Conservation (phyloP, 2,329 filamentous ascomycete genomes). For the Fusarium napiforme region DNA sequence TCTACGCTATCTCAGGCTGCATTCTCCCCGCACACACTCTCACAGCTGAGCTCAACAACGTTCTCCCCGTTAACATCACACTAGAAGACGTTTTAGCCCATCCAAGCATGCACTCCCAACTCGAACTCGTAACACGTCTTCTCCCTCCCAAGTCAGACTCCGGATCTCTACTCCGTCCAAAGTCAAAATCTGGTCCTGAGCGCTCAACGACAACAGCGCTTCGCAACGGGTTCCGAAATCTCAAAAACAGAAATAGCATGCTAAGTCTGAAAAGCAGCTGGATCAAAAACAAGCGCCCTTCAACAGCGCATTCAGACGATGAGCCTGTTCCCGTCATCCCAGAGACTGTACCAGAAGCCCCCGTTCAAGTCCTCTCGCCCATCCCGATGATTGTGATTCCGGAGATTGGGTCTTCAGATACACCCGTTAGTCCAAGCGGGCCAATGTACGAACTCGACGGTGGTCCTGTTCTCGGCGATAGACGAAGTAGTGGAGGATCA, state of each 20-base stretch:
- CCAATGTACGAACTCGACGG: conserved; percentile 10
- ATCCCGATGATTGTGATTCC: background rate
- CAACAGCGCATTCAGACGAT: background rate
- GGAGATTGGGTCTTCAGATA: conserved; percentile 8
- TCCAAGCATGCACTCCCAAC: conserved; percentile 61
- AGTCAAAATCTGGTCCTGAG: conserved; percentile 2
- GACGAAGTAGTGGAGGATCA: conserved; percentile 30
- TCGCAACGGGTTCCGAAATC: conserved; percentile 35
- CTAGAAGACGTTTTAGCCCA: conserved; percentile 62
- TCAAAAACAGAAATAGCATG: conserved; percentile 40
- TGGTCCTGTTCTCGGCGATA: background rate
- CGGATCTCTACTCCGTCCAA: conserved; percentile 24
- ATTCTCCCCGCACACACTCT: conserved; percentile 61
- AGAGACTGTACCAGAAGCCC: background rate
- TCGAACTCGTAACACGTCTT: conserved; percentile 54
- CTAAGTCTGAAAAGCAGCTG: conserved; percentile 43
- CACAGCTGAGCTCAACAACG: conserved; percentile 56
- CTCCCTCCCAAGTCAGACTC: conserved; percentile 35
- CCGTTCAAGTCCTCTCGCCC: background rate
- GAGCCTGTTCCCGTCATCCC: background rate
- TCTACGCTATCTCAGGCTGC: conserved; percentile 63
- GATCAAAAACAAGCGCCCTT: conserved; percentile 38
- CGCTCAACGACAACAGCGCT: conserved; percentile 15
- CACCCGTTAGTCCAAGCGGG: background rate
- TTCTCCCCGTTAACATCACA: conserved; percentile 54